Evolutionary conservation across 139 green algal species (phyloP), one percentile per base, ranked within the genome.

Genomic region (Asterochloris sp.): DNA sequence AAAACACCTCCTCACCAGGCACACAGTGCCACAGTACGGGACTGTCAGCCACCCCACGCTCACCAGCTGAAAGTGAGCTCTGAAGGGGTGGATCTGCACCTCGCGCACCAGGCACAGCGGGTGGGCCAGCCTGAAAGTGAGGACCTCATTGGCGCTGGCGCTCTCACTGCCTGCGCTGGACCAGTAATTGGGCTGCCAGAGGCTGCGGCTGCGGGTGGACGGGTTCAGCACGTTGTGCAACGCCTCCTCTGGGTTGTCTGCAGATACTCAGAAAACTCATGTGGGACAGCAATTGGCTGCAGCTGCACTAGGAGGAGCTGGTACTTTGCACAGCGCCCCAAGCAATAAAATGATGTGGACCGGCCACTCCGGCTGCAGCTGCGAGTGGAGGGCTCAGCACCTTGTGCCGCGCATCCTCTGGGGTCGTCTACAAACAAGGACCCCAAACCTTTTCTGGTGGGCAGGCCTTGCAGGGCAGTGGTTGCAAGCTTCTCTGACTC

Each of bases 11-110:
- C 16, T 17, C 28, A 79, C n/a, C n/a, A 11, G 54, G 26, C 38
- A 79, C 26, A 62, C 15, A 66, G 13, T 60, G 27, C 15, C 11
- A 24, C 74, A 66, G 15, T 4, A 62, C 11, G 23, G 67, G 60
- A 23, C 23, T 60, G 47, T 8, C 17, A 26, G 66, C 21, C 19
- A 71, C 66, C 21, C 24, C 47, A 19, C 2, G 62, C 67, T 27
- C 23, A 83, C 85, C 62, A 27, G 47, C 79, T 90, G 87, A 69
- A 90, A 90, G 15, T 77, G 83, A 38, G 87, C 87, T 13, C 74
- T 73, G 78, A 88, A 90, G 63, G 87, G 86, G 16, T 84, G 82
- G 54, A 90, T 23, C 29, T 67, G 73, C 17, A 90, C 54, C 79
- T 83, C 81, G 10, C 24, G 54, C 12, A 90, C 83, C 61, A 90